Percentiles rank a stretch among this genome's conserved stretches.
Conservation (phyloP, 306 rosid genomes). For the Trifolium pratense region DNA sequence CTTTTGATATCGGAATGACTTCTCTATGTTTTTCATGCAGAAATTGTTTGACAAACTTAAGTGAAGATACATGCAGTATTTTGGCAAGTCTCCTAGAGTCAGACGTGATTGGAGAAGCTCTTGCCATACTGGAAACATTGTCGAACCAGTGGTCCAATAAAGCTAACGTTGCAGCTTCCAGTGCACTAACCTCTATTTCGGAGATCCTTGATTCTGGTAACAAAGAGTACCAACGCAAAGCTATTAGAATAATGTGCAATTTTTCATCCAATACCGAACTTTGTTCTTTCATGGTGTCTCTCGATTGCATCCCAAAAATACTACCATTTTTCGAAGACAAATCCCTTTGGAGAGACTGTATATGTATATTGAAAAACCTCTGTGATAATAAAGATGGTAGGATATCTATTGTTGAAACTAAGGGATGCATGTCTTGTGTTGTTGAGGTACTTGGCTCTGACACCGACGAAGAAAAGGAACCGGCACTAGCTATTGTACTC, state of each 20-base stretch:
- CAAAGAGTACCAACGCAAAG: conserved; percentile 52
- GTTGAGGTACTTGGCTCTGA: conserved; percentile 59
- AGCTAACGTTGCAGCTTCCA: conserved; percentile 48
- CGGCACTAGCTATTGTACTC: conserved; percentile 73
- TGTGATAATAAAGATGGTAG: conserved; percentile 59
- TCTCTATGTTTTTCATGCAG: conserved; percentile 54
- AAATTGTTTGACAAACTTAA: conserved; percentile 45
- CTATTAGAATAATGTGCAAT: conserved; percentile 57
- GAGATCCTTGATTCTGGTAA: conserved; percentile 62
- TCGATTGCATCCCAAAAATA: conserved; percentile 67
- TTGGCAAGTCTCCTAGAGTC: conserved; percentile 64
- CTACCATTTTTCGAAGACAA: conserved; percentile 56
- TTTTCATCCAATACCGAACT: conserved; percentile 55
- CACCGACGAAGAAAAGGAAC: conserved; percentile 63
- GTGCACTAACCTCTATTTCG: conserved; percentile 52
- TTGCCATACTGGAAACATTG: conserved; percentile 65
- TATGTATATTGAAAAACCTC: conserved; percentile 60
- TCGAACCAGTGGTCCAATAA: conserved; percentile 49
- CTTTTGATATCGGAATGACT: conserved; percentile 24
- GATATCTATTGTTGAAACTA: conserved; percentile 56
- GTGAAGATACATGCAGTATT: conserved; percentile 58
- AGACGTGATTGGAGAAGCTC: conserved; percentile 67
- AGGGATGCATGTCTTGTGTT: conserved; percentile 72
- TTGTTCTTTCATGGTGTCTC: conserved; percentile 56
- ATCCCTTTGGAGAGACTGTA: conserved; percentile 49